Evolutionary conservation across 208 protist species (phyloP), one percentile per base, ranked within the genome.

Genomic region (Wallacemonas rigidus): DNA sequence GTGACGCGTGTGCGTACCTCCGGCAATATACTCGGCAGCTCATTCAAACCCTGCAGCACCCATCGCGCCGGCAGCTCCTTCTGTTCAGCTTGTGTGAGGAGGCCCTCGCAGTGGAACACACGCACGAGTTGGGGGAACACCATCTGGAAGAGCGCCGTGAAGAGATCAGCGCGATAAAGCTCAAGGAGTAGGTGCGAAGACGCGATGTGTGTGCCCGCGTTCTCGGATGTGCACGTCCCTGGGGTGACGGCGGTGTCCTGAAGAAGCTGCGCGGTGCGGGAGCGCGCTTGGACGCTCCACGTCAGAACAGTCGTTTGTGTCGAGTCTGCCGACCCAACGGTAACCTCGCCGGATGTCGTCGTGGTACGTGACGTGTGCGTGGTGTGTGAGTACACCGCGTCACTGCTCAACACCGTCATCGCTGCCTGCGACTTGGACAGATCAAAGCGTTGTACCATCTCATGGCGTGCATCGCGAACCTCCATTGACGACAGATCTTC

Each of bases 11-110:
- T 38, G 7, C 83, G 82, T 48, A 17, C 35, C 50, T 55, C 41
- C 4, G 60, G 40, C 60, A 65, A 7, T n/a, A 41, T 48, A 8
- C 40, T 51, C 15, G 60, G 60, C 41, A 80, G 67, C 6, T 77
- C 77, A 26, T 84, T 85, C n/a, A 88, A 62, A 44, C 82, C 82
- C 55, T 89, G 82, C 77, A 93, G 81, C 44, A 90, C 78, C 88
- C 88, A 93, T 9, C 85, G 84, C n/a, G 84, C 70, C 2, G 80
- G 80, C 56, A 93, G 76, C 71, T 93, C 88, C 36, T 79, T 39
- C 12, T 43, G 38, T 15, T 69, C 64, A 15, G n/a, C 26, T 5
- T 14, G 6, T 5, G 60, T 65, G 14, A 65, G 41, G 11, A 65
- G 4, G 39, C 60, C 60, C 43, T 65, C 60, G 60, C 60, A 65